These are phyloP conservation scores for Chenopodium berlandieri DNA, from an alignment of 148 eudicot species.

Conservation along the genomic window DNA sequence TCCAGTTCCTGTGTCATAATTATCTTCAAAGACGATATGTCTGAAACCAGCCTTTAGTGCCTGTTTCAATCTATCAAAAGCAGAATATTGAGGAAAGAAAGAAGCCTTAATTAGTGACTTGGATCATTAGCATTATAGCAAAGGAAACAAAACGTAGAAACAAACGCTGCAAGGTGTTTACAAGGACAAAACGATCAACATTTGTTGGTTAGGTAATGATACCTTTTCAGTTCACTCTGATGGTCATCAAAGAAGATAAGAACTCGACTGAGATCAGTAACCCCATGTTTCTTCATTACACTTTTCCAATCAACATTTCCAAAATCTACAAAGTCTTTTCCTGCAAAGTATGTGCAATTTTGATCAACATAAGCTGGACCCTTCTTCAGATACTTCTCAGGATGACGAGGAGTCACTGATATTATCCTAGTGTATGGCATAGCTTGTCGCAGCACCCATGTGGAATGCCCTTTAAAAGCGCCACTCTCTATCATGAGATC, in stretches of 20 bases:
- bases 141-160: background rate
- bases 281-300: constrained; percentile 72
- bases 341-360: constrained; percentile 96
- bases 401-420: constrained; percentile 91
- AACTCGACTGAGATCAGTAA: constrained; percentile 67
- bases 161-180: background rate
- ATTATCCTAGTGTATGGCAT: constrained; percentile 80
- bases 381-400: constrained; percentile 86
- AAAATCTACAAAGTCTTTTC: constrained; percentile 90
- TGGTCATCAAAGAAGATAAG: constrained; percentile 97
- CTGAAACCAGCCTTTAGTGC: constrained; percentile 91
- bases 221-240: constrained; percentile 97
- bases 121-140: background rate
- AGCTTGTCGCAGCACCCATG: constrained; percentile 95
- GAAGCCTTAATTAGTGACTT: constrained; percentile 2
- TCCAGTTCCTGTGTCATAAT: constrained; percentile 97
- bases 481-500: constrained; percentile 97
- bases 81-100: background rate
- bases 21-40: constrained; percentile 96
- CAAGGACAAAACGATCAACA: background rate
- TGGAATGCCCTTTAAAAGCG: constrained; percentile 97
- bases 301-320: constrained; percentile 85
- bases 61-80: constrained; percentile 69
- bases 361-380: constrained; percentile 96
- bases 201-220: constrained; percentile 14